Evolutionary conservation across 2,329 filamentous ascomycete genomes (phyloP).

Genomic region (Cladosporium sphaerospermum): DNA sequence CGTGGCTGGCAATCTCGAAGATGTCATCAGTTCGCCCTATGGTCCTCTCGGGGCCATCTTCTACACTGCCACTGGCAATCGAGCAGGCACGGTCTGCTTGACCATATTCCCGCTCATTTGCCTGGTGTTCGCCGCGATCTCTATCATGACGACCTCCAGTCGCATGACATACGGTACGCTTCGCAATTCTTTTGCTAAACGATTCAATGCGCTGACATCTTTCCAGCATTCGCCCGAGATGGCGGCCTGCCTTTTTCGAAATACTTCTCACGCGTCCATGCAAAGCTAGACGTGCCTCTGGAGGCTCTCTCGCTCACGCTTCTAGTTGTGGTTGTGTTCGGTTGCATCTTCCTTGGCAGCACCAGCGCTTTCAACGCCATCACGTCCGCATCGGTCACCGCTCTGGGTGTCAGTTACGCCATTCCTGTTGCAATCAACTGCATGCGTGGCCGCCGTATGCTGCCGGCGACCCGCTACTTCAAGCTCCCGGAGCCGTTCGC

Average conservation of each 20-base stretch:
- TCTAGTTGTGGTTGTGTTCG: slow-evolving; percentile 30
- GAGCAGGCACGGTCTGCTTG: slow-evolving; percentile 30
- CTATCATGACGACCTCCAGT: slow-evolving; percentile 32
- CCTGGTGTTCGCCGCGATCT: slow-evolving; percentile 30
- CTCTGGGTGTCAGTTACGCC: slow-evolving; percentile 65
- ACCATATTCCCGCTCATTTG: slow-evolving; percentile 32
- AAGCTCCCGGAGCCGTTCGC: slow-evolving; percentile 49
- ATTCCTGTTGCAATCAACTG: slow-evolving; percentile 68
- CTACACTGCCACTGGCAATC: slow-evolving; percentile 29
- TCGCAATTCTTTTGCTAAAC: not conserved
- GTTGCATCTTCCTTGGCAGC: slow-evolving; percentile 33
- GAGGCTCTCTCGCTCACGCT: slow-evolving; percentile 29
- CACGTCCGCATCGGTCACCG: slow-evolving; percentile 54
- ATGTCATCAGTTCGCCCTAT: slow-evolving; percentile 27
- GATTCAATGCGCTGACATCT: not conserved
- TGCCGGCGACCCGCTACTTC: slow-evolving; percentile 53
- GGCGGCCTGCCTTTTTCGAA: slow-evolving; percentile 30
- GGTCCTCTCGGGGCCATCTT: slow-evolving; percentile 32
- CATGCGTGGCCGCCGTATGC: slow-evolving; percentile 57
- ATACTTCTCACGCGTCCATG: slow-evolving; percentile 31
- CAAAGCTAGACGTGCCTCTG: slow-evolving; percentile 29
- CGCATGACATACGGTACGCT: slow-evolving; percentile 29
- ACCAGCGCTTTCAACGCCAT: slow-evolving; percentile 34
- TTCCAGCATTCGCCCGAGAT: slow-evolving; percentile 31
- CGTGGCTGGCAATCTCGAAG: slow-evolving; percentile 27